These are phyloP conservation scores for Chamaenerion angustifolium DNA, from an alignment of 345 rosid species.

Conservation along the genomic window DNA sequence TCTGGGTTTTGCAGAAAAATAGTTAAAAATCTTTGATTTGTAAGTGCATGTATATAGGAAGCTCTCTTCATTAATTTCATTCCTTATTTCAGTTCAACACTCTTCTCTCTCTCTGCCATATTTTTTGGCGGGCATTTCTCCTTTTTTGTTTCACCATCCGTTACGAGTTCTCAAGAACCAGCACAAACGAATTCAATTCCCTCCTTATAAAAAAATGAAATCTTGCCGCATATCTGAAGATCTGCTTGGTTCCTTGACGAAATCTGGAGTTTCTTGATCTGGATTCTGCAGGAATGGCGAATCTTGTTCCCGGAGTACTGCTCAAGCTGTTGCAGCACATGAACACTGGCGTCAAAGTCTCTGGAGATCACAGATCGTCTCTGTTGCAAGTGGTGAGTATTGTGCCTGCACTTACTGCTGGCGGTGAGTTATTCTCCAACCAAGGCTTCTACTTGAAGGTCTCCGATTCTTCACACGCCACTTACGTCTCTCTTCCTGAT, in stretches of 20 bases:
- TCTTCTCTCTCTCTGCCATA: no score
- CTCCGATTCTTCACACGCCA: conserved; percentile 97
- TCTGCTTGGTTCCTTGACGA: background rate
- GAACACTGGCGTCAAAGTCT: conserved; percentile 93
- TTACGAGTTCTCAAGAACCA: no score
- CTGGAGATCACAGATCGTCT: conserved; percentile 91
- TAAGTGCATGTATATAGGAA: no score
- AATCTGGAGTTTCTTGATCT: background rate
- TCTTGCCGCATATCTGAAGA: background rate
- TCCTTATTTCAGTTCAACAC: no score
- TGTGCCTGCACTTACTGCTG: conserved; percentile 79
- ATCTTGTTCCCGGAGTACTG: conserved; percentile 87
- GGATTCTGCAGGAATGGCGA: conserved; percentile 44
- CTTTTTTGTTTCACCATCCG: no score
- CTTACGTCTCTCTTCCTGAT: conserved; percentile 86
- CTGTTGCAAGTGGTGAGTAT: conserved; percentile 84
- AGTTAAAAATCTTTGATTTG: no score
- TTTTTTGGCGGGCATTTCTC: no score
- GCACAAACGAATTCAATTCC: no score
- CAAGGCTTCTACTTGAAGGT: conserved; percentile 93
- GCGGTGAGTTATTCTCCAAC: conserved; percentile 81
- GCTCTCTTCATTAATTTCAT: no score
- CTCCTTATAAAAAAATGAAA: no score
- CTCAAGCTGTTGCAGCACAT: conserved; percentile 93
- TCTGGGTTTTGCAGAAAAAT: no score